Base-by-base conservation (phyloP, 2,329 filamentous ascomycete genomes). In the Neonectria coccinea region DNA sequence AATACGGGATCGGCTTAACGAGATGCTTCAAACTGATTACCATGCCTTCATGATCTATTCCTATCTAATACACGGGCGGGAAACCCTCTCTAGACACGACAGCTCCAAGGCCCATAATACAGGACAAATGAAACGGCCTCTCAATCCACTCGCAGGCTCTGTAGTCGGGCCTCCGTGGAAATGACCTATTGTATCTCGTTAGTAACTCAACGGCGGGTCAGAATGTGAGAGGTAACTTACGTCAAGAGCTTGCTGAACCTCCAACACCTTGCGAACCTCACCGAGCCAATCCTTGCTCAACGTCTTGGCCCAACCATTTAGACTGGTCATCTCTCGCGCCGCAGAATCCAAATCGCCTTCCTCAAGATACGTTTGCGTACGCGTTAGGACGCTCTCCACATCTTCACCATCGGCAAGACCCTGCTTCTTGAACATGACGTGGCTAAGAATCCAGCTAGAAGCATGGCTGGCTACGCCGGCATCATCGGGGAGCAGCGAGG, bases 371-470 rank as follows among this genome's bases (percentile, higher is more conserved):
- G 90, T 94, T 81, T 99, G 94, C 1, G 96, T 95, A 67, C 96
- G 87, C 3, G 92, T 92, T 51, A 99, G 86, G 64, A 98, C 91
- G 75, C 94, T 97, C 85, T 99, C 96, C 22, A 98, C 95, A 75
- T 98, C 95, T 72, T 93, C 87, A 20, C 95, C 94, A 25, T 89
- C 89, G 0, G 93, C 91, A 51, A 96, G 84, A 10, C 92, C 92
- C 75, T 92, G 90, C 87, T 98, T 98, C 85, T 93, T 94, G 88
- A 99, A 98, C 83, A 98, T 89, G 56, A 98, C 86, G 82, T 97
- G 97, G 84, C 93, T 97, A 73, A 99, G 84, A 51, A 97, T 85
- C 79, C 93, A 91, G 78, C 92, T 96, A 47, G 94, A 95, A 3
- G 95, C 94, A 79, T 99, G 96, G 74, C 92, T 96, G 20, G 96